Percentiles rank a stretch among this genome's conserved stretches.
Conservation (phyloP, 2,329 filamentous ascomycete genomes). For the Nannizzia gypsea region DNA sequence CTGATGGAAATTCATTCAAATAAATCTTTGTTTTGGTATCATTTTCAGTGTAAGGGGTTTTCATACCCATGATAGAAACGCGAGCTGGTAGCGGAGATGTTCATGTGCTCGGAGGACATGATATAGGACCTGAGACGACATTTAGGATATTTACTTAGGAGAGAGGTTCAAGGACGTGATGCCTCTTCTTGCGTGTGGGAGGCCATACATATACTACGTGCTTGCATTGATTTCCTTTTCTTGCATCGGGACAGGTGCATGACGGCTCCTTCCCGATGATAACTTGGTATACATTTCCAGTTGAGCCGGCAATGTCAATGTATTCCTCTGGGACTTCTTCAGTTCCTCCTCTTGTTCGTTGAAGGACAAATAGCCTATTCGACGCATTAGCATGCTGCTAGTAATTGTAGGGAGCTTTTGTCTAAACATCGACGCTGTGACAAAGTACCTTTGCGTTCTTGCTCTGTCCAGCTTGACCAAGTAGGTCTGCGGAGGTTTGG, state of each 20-base stretch:
- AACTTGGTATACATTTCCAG: conserved; percentile 52
- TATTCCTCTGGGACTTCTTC: conserved; percentile 38
- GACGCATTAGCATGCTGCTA: neutral
- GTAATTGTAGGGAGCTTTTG: neutral
- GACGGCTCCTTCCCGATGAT: conserved; percentile 40
- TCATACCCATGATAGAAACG: conserved; percentile 41
- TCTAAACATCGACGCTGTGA: neutral
- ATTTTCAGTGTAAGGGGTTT: too few species aligned
- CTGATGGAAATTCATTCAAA: conserved; percentile 15
- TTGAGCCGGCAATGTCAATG: conserved; percentile 48
- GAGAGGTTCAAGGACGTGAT: neutral
- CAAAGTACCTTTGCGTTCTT: conserved; percentile 33
- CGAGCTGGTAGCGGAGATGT: conserved; percentile 48
- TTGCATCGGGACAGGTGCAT: conserved; percentile 45
- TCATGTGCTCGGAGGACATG: conserved; percentile 46
- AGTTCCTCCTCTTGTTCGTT: conserved; percentile 36
- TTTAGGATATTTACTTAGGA: neutral
- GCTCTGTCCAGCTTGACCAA: conserved; percentile 39
- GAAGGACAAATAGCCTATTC: conserved; percentile 45
- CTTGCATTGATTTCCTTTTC: conserved; percentile 51
- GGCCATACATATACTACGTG: conserved; percentile 46
- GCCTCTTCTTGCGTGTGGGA: neutral
- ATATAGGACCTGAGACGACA: conserved; percentile 36
- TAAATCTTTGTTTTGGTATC: too few species aligned
- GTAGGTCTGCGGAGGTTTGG: conserved; percentile 36